Base-by-base conservation (phyloP, 2,329 filamentous ascomycete species). In the Diplocarpon rosae region DNA sequence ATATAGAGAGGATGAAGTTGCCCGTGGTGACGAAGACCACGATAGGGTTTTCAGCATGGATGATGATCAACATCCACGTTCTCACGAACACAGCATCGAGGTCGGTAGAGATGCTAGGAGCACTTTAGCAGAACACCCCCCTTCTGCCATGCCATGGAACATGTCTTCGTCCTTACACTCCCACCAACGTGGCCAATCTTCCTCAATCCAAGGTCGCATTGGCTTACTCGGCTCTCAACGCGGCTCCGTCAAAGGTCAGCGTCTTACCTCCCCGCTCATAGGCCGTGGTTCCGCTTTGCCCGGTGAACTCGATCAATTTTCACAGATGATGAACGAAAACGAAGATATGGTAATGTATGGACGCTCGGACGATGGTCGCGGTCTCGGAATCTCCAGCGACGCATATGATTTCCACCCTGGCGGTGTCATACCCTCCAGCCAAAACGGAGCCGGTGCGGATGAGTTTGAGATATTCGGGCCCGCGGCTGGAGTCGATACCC, bases 91-190 rank as follows among this genome's bases (percentile, higher is more conserved):
- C 51, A 73, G 73, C 8, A 62, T 82, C 15, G 87, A 93, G 61
- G 63, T 85, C 17, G 84, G 80, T 15, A 77, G 85, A 63, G 76
- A 85, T 34, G 82, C 75, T 1, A 74, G 70, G 0, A 71, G 75
- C 0, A 73, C 76, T 7, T 71, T 92, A 42, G 75, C 77, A 4
- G 83, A 93, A 47, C 75, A 80, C 42, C 73, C 75, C 24, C 75
- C 76, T 17, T 76, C 73, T 4, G 65, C 72, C n/a, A 78, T 84
- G 70, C 80, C 80, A 10, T 85, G 80, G 80, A 84, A 84, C 51
- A 65, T 73, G 36, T 75, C 69, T 7, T 69, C 72, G 3, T 77
- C 75, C 2, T 57, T 70, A 4, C 67, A 70, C 42, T 71, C 71
- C 42, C 78, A 75, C 36, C 56, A 57, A 36, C 32, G 67, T 42